phyloP scores from a whole-genome alignment of 179 eudicot genomes.

The Camellia oleifera region DNA sequence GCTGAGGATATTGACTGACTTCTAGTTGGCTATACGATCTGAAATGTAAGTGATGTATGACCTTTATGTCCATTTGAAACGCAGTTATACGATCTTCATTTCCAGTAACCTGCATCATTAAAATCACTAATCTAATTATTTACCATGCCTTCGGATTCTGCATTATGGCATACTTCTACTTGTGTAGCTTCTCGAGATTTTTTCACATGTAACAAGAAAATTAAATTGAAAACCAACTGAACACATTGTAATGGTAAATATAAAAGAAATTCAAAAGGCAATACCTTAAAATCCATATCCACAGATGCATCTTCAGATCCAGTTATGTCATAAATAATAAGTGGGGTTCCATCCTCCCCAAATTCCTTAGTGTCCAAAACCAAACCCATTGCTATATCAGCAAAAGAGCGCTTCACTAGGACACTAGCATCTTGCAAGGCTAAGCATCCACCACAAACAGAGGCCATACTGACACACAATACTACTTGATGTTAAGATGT shows the following conservation, averaged over 20 bases:
- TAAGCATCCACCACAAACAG: no score
- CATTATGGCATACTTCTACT: neutral
- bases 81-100: slow-evolving; percentile 89
- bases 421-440: no score
- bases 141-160: neutral
- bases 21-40: no score
- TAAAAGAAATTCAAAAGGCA: neutral
- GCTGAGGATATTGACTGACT: no score
- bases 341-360: slow-evolving; percentile 98
- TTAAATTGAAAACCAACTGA: no score
- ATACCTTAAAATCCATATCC: slow-evolving; percentile 97
- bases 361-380: slow-evolving; percentile 89
- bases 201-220: no score
- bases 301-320: slow-evolving; percentile 99
- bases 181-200: neutral
- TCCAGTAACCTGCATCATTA: slow-evolving; percentile 64
- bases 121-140: neutral
- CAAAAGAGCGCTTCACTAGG: no score
- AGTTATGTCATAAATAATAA: slow-evolving; percentile 89
- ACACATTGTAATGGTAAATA: neutral
- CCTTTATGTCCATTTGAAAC: slow-evolving; percentile 98
- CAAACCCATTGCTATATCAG: slow-evolving; percentile 21
- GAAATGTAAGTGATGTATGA: slow-evolving; percentile 13
- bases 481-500: neutral
- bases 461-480: slow-evolving; percentile 70